Evolutionary conservation across 352 stramenopile genomes (phyloP).

Genomic region (Blastocystis sp.): DNA sequence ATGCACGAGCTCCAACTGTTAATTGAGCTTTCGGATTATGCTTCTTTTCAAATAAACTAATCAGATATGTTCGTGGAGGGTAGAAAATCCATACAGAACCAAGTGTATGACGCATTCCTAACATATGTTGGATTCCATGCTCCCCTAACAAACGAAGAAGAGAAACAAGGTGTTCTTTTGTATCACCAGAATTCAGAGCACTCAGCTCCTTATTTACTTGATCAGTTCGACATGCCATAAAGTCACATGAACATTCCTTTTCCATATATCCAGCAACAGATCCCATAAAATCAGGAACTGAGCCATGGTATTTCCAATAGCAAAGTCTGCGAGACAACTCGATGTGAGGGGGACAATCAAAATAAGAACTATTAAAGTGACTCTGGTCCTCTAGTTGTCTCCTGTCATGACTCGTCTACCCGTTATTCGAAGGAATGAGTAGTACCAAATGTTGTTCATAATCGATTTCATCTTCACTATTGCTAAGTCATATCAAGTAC

Average conservation of each 20-base stretch:
- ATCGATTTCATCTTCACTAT: too few species aligned
- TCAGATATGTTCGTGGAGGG: neutral
- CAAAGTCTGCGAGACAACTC: constrained; percentile 2
- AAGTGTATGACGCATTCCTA: constrained; percentile 40
- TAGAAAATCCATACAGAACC: constrained; percentile 29
- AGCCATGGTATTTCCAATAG: neutral
- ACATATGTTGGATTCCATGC: constrained; percentile 28
- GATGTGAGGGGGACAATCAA: constrained; percentile 17
- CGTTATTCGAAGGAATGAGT: neutral
- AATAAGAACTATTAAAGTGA: constrained; percentile 4
- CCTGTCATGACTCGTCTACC: neutral
- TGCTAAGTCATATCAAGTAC: too few species aligned
- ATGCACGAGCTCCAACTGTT: constrained; percentile 77
- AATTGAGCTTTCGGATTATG: constrained; percentile 70
- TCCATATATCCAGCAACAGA: constrained; percentile 25
- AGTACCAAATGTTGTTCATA: neutral
- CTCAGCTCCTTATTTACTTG: too few species aligned
- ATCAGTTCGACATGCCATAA: neutral
- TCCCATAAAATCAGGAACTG: neutral
- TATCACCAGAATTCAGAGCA: neutral
- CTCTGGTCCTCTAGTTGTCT: neutral
- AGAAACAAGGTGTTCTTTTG: neutral
- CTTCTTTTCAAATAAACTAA: neutral
- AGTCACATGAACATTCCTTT: neutral
- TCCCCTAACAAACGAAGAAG: neutral